A percentile compares a stretch with the other conserved stretches of the same genome.
phyloP scores from a whole-genome alignment of 2,329 filamentous ascomycete species.

The Verticillium zaregamsianum region DNA sequence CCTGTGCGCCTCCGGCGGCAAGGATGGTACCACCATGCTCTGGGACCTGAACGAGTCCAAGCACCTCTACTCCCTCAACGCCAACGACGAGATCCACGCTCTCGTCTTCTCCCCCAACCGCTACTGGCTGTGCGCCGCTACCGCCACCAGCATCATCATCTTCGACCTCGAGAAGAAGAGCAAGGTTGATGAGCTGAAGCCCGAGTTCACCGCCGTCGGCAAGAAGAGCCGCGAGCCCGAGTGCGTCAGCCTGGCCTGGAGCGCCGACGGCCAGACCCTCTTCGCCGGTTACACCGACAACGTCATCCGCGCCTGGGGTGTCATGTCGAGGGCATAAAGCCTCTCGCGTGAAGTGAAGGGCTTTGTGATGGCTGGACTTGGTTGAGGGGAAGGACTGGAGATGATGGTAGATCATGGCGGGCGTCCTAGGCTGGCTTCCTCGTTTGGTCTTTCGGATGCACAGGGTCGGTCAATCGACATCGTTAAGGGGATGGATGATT shows the following conservation, averaged over 20 bases:
- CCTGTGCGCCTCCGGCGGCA: slow-evolving; percentile 97
- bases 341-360: slow-evolving; percentile 9
- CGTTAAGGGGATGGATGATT: slow-evolving; percentile 15
- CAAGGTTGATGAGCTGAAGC: slow-evolving; percentile 99
- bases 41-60: slow-evolving; percentile 99
- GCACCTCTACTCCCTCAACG: slow-evolving; percentile 99
- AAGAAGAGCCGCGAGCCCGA: slow-evolving; percentile 99
- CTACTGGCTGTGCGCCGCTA: slow-evolving; percentile 99
- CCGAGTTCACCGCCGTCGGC: slow-evolving; percentile 90
- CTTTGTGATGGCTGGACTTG: slow-evolving; percentile 11
- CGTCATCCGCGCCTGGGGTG: slow-evolving; percentile 96
- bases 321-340: slow-evolving; percentile 85
- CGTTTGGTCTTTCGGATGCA: slow-evolving; percentile 39
- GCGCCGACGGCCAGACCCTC: slow-evolving; percentile 96
- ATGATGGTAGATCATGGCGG: slow-evolving; percentile 39
- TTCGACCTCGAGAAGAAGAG: slow-evolving; percentile 99
- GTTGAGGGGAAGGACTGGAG: slow-evolving; percentile 9
- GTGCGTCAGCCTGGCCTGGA: slow-evolving; percentile 97
- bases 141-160: slow-evolving; percentile 97
- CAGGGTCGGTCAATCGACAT: slow-evolving; percentile 21
- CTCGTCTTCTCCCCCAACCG: slow-evolving; percentile 99
- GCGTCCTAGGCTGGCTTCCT: slow-evolving; percentile 43
- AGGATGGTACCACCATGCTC: slow-evolving; percentile 99
- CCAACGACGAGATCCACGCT: slow-evolving; percentile 99
- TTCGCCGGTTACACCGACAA: slow-evolving; percentile 99